Percentiles rank a stretch among this genome's conserved stretches.
Evolutionary conservation across 495 filamentous ascomycete genomes (phyloP).

Genomic region (Haplographium delicatum): DNA sequence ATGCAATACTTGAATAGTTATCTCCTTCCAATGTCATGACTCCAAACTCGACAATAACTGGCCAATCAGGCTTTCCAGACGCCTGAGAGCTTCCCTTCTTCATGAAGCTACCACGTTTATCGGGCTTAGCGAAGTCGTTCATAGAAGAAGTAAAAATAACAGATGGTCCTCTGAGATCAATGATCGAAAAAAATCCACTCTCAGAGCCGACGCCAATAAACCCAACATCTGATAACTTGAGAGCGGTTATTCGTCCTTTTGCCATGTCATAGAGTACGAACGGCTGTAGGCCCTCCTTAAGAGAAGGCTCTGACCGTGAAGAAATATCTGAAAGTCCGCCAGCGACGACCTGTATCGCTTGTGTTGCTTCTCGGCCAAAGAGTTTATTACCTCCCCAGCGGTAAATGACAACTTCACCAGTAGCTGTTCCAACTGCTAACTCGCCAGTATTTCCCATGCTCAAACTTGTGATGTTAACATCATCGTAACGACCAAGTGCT

Average conservation of each 20-base stretch:
- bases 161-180: slow-evolving; percentile 83
- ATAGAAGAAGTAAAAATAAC: slow-evolving; percentile 73
- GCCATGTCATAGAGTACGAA: slow-evolving; percentile 75
- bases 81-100: slow-evolving; percentile 36
- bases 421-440: slow-evolving; percentile 71
- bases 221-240: slow-evolving; percentile 83
- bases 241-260: slow-evolving; percentile 67
- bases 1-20: slow-evolving; percentile 87
- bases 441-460: slow-evolving; percentile 79
- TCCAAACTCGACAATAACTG: slow-evolving; percentile 77
- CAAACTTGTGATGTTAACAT: slow-evolving; percentile 68
- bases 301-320: slow-evolving; percentile 66
- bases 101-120: slow-evolving; percentile 66
- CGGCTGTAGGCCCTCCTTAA: slow-evolving; percentile 80
- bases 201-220: slow-evolving; percentile 86
- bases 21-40: slow-evolving; percentile 91
- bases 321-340: slow-evolving; percentile 66
- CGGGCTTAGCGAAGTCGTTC: slow-evolving; percentile 59
- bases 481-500: slow-evolving; percentile 75
- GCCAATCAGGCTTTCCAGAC: slow-evolving; percentile 56
- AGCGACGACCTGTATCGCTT: slow-evolving; percentile 42
- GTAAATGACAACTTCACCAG: slow-evolving; percentile 82
- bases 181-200: slow-evolving; percentile 67
- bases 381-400: slow-evolving; percentile 76
- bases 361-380: slow-evolving; percentile 44